phyloP scores from a whole-genome alignment of 306 rosid genomes.

The Mucuna pruriens region DNA sequence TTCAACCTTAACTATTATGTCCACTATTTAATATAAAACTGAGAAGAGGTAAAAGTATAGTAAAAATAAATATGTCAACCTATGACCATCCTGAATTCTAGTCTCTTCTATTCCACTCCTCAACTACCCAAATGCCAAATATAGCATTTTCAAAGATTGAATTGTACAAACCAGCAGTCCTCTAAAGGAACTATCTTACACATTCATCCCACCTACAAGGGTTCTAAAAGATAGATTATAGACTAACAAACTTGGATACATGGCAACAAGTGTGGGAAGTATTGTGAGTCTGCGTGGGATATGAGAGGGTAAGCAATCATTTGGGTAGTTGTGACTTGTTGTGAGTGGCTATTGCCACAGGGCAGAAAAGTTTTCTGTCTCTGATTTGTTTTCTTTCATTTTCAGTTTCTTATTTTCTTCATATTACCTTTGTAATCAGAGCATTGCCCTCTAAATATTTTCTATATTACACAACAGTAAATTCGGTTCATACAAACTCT shows the following conservation, averaged over 20 bases:
- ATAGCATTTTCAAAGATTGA: neutral
- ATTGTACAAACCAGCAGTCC: neutral
- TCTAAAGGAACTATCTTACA: neutral
- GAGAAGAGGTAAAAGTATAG: neutral
- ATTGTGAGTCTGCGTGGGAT: neutral
- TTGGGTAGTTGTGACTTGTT: neutral
- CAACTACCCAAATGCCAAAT: neutral
- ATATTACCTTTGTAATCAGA: neutral
- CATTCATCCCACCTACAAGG: neutral
- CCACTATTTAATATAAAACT: neutral
- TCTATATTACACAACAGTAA: neutral
- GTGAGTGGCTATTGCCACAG: neutral
- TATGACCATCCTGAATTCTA: neutral
- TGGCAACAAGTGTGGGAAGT: neutral
- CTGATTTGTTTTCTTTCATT: neutral
- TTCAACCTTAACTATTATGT: neutral
- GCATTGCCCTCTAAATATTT: neutral
- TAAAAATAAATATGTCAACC: neutral
- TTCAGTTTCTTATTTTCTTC: neutral
- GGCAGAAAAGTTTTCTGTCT: neutral
- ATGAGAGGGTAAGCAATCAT: neutral
- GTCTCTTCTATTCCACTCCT: neutral
- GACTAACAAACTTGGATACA: neutral
- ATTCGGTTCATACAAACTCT: neutral
- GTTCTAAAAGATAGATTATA: neutral